These are phyloP conservation scores for Cercospora citrullina DNA, from an alignment of 2,329 filamentous ascomycete genomes.

Conservation along the genomic window DNA sequence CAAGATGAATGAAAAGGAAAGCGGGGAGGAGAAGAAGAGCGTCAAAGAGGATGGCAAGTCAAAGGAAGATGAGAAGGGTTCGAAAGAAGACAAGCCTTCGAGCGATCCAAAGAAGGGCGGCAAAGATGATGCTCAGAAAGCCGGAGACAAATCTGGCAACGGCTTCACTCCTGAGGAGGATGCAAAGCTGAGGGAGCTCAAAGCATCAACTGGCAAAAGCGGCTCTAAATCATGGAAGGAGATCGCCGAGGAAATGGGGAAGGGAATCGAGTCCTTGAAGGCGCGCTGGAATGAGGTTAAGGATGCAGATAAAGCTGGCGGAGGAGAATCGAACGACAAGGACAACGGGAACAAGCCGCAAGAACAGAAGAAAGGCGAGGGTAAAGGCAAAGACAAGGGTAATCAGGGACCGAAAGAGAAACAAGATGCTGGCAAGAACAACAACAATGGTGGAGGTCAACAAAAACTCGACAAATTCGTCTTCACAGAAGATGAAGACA, in stretches of 20 bases:
- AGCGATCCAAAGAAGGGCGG: constrained; percentile 18
- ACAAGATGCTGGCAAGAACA: constrained; percentile 7
- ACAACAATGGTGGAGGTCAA: not conserved
- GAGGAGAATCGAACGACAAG: constrained; percentile 4
- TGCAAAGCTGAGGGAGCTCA: constrained; percentile 37
- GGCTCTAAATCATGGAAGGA: constrained; percentile 18
- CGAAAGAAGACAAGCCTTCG: constrained; percentile 15
- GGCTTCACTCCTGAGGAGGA: constrained; percentile 44
- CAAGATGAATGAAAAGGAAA: constrained; percentile 8
- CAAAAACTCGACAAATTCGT: constrained; percentile 14
- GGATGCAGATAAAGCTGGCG: constrained; percentile 13
- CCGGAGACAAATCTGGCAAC: not conserved
- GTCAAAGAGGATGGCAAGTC: not conserved
- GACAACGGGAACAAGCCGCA: not conserved
- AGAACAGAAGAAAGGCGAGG: constrained; percentile 8
- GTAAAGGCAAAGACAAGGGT: constrained; percentile 7
- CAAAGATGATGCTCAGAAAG: constrained; percentile 13
- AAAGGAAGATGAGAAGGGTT: constrained; percentile 10
- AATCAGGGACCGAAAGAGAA: constrained; percentile 2
- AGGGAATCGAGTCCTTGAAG: not conserved
- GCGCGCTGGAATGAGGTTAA: constrained; percentile 19
- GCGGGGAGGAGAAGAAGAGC: constrained; percentile 9
- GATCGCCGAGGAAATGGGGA: constrained; percentile 18
- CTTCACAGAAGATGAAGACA: constrained; percentile 22
- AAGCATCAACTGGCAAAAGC: constrained; percentile 12